Evolutionary conservation across 495 filamentous ascomycete species (phyloP).

Genomic region (Lepidopterella palustris): DNA sequence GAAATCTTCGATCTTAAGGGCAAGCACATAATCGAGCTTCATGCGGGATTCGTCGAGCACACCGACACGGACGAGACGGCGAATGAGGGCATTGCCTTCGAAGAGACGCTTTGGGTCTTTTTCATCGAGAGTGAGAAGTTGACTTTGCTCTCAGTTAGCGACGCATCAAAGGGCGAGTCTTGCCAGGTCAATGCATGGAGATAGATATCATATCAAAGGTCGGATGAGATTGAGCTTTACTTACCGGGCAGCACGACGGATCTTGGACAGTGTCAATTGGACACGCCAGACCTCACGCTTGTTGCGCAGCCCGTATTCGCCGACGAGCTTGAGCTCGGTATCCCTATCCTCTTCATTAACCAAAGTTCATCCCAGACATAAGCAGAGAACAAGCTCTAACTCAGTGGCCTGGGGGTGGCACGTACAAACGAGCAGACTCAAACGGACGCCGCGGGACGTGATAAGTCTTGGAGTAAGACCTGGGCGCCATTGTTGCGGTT

Average conservation of each 20-base stretch:
- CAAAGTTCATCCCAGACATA: conserved; percentile 64
- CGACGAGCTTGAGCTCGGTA: conserved; percentile 97
- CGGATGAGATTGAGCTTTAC: conserved; percentile 19
- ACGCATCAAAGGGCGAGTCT: not conserved
- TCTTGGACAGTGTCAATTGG: conserved; percentile 98
- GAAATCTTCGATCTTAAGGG: conserved; percentile 97
- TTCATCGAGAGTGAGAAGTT: conserved; percentile 98
- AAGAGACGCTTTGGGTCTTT: conserved; percentile 99
- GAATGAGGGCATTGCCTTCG: conserved; percentile 99
- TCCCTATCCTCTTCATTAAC: conserved; percentile 66
- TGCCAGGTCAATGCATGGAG: not conserved
- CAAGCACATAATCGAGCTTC: conserved; percentile 99
- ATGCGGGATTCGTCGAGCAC: conserved; percentile 99
- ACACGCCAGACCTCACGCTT: conserved; percentile 99
- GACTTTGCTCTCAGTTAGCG: conserved; percentile 49
- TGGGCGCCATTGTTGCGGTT: conserved; percentile 41
- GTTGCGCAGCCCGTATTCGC: conserved; percentile 98
- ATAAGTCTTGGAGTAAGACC: conserved; percentile 95
- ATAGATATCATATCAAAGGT: too few species aligned
- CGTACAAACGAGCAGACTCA: conserved; percentile 99
- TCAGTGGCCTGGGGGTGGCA: conserved; percentile 75
- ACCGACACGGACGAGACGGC: conserved; percentile 98
- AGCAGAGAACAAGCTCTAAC: conserved; percentile 91
- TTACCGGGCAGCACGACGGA: conserved; percentile 99
- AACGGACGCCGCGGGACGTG: conserved; percentile 86